Conservation (phyloP, 495 filamentous ascomycete genomes). For the Hypomontagnella submonticulosa region DNA sequence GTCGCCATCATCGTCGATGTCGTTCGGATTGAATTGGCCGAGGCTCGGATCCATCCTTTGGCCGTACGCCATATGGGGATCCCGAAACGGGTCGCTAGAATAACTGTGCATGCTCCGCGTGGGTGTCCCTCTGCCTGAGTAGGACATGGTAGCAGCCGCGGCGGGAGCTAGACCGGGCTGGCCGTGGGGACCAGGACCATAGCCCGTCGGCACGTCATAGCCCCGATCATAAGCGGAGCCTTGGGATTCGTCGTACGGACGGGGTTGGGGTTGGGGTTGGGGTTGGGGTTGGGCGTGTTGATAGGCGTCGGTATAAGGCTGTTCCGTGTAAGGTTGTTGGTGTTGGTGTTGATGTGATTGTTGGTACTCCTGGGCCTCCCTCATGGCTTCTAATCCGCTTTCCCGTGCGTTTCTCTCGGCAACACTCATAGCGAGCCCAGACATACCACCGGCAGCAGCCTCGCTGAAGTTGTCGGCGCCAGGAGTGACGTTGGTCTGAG, state of each 20-base stretch:
- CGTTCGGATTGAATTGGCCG: conserved; percentile 76
- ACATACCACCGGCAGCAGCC: conserved; percentile 76
- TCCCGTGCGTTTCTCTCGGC: conserved; percentile 77
- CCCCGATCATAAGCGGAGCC: conserved; percentile 36
- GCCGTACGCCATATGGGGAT: conserved; percentile 45
- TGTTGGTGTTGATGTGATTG: conserved; percentile 40
- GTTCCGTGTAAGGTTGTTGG: background rate
- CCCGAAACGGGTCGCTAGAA: conserved; percentile 45
- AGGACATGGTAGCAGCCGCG: conserved; percentile 9
- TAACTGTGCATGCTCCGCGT: conserved; percentile 43
- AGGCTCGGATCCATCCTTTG: conserved; percentile 58
- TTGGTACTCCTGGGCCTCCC: conserved; percentile 54
- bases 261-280: conserved; percentile 44
- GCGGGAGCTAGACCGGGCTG: conserved; percentile 25
- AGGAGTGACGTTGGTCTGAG: conserved; percentile 70
- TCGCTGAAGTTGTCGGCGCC: conserved; percentile 81
- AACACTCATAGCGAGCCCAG: conserved; percentile 78
- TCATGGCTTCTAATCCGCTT: conserved; percentile 76
- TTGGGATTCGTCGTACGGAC: conserved; percentile 35
- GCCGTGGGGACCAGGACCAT: conserved; percentile 29
- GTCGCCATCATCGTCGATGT: conserved; percentile 87
- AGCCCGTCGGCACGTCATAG: conserved; percentile 30
- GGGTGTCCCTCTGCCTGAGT: conserved; percentile 33
- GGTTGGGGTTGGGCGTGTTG: conserved; percentile 50
- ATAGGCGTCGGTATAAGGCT: conserved; percentile 42